Conservation (phyloP, 257 asterid genomes). For the Fraxinus pennsylvanica region DNA sequence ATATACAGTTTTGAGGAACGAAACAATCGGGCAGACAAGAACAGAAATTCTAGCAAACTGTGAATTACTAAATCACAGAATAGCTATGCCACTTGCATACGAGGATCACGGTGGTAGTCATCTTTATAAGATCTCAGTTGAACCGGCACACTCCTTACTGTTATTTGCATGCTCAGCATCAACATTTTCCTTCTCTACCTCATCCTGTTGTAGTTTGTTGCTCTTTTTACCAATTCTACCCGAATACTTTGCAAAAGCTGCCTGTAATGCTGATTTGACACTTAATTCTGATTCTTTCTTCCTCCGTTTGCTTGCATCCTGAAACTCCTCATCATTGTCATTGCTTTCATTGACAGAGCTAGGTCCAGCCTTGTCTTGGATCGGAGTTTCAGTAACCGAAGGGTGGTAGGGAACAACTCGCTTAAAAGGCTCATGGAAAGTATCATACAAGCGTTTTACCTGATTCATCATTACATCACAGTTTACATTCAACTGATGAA, state of each 20-base stretch:
- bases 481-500: constrained; percentile 6
- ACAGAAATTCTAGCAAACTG: background rate
- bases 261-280: constrained; percentile 70
- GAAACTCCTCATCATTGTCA: constrained; percentile 39
- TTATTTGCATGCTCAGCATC: constrained; percentile 24
- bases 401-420: constrained; percentile 55
- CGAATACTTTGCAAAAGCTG: constrained; percentile 73
- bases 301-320: constrained; percentile 43
- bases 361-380: constrained; percentile 32
- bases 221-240: constrained; percentile 48
- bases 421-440: constrained; percentile 96
- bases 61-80: background rate
- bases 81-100: background rate
- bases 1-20: background rate
- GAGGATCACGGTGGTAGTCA: background rate
- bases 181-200: constrained; percentile 33
- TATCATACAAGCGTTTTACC: constrained; percentile 84
- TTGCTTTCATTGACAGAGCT: constrained; percentile 41
- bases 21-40: background rate
- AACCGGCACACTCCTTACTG: constrained; percentile 25
- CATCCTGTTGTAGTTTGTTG: constrained; percentile 33
- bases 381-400: constrained; percentile 39
- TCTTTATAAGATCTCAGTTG: background rate
- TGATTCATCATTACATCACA: constrained; percentile 30
- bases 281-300: constrained; percentile 64